Evolutionary conservation across 2,329 filamentous ascomycete genomes (phyloP).

Genomic region (Cladosporium sp.): DNA sequence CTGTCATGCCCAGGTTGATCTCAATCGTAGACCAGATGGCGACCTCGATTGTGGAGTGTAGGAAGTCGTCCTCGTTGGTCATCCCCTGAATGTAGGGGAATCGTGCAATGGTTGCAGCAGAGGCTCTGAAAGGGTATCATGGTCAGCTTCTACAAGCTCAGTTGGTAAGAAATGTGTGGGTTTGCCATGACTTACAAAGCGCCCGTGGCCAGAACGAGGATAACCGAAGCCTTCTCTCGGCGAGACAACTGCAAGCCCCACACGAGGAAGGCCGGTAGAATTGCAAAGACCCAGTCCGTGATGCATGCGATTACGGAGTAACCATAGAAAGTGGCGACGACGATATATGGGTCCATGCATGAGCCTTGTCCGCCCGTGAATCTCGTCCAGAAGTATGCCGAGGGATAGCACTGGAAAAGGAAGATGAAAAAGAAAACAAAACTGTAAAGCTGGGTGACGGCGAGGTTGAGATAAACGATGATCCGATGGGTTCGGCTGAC

Average conservation of each 20-base stretch:
- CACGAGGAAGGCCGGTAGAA: slow-evolving; percentile 39
- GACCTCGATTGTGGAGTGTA: slow-evolving; percentile 37
- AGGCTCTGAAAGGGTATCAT: slow-evolving; percentile 9
- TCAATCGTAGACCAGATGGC: slow-evolving; percentile 32
- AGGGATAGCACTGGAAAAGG: slow-evolving; percentile 18
- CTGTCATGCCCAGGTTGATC: slow-evolving; percentile 33
- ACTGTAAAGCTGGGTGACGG: slow-evolving; percentile 16
- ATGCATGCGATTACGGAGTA: slow-evolving; percentile 35
- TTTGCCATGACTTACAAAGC: slow-evolving; percentile 27
- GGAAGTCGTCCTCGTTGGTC: slow-evolving; percentile 14
- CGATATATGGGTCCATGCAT: slow-evolving; percentile 37
- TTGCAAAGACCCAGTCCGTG: slow-evolving; percentile 39
- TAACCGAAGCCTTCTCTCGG: slow-evolving; percentile 35
- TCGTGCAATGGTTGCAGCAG: slow-evolving; percentile 16
- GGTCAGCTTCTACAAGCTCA: background rate
- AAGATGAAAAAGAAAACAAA: slow-evolving; percentile 18
- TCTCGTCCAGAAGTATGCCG: slow-evolving; percentile 18
- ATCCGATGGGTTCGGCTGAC: slow-evolving; percentile 11
- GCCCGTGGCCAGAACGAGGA: slow-evolving; percentile 37
- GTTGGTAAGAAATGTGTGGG: background rate
- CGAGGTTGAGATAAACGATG: slow-evolving; percentile 14
- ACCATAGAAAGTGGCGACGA: slow-evolving; percentile 40
- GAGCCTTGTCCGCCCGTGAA: slow-evolving; percentile 13
- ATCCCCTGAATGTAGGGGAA: slow-evolving; percentile 27
- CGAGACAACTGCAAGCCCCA: slow-evolving; percentile 37